Base-by-base conservation (phyloP, 148 eudicot species). In the Agrostemma githago region DNA sequence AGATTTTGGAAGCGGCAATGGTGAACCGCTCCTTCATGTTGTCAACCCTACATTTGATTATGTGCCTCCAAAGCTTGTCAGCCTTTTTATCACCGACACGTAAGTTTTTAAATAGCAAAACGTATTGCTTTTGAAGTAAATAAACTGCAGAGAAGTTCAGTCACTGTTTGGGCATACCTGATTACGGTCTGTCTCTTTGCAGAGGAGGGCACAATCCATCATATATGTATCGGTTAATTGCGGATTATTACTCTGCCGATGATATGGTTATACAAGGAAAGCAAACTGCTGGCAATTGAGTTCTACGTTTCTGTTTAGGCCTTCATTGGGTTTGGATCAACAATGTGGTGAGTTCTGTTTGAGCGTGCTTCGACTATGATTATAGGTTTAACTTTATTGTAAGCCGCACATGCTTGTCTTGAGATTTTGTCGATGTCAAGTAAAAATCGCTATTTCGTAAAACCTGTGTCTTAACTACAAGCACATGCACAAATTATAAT, bases 121-220 rank as follows among this genome's bases (percentile, higher is more conserved):
- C 0, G 34, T 26, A 26, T 0, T 26, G 34, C 1, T 26, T 26
- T 26, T 26, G 34, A 0, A 26, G 34, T 26, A 26, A 26, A 26
- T 26, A 26, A 26, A 26, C 34, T 26, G 1, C 34, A 26, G 34
- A 26, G 34, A 1, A 26, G 0, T 26, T 26, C 34, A 26, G 34
- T 0, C 26, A 62, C 54, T 62, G 56, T 39, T 17, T 19, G 58
- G 10, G 58, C 16, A 34, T 65, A 15, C 20, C 58, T 68, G n/a
- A 41, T 70, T 46, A 66, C 41, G 2, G 10, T 60, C 68, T 74
- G 57, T 65, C 54, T 72, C 54, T 80, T 79, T 80, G 65, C 94
- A 92, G 97, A 16, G 99, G 99, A 72, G 99, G 99, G 79, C 96
- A 96, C 74, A 96, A 90, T 75, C 94, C 99, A 66, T 96, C 97